These are phyloP conservation scores for Oryza glumipatula DNA, from an alignment of 176 grass and related monocot genomes.

Conservation along the genomic window DNA sequence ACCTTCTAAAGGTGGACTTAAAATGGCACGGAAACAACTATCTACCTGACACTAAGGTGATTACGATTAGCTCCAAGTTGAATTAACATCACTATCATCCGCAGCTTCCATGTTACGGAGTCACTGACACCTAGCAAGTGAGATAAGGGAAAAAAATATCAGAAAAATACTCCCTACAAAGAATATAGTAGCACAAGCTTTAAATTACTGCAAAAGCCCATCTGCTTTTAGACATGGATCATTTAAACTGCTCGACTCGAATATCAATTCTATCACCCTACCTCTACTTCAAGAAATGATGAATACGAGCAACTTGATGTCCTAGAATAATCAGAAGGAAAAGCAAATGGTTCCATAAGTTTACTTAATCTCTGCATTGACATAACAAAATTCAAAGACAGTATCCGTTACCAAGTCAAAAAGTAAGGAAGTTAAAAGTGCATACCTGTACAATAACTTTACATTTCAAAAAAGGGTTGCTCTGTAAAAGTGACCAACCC, in stretches of 20 bases:
- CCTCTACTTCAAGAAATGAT: background rate
- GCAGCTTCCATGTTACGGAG: constrained; percentile 43
- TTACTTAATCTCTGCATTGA: background rate
- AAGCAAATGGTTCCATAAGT: background rate
- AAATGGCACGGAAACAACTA: constrained; percentile 25
- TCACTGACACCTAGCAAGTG: constrained; percentile 40
- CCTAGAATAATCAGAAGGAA: background rate
- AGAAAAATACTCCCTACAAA: background rate
- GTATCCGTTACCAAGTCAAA: background rate
- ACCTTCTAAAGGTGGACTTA: background rate
- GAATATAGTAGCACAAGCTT: background rate
- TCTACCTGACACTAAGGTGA: constrained; percentile 43
- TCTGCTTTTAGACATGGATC: background rate
- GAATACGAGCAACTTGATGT: background rate
- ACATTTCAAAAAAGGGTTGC: constrained; percentile 27
- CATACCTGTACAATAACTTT: constrained; percentile 67
- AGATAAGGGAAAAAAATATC: constrained; percentile 22
- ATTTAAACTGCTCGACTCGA: background rate
- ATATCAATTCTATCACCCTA: background rate
- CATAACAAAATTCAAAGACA: background rate
- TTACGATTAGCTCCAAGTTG: constrained; percentile 46
- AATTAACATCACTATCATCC: constrained; percentile 34
- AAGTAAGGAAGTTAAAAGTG: background rate
- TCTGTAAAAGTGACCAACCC: constrained; percentile 16
- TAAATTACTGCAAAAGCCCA: background rate